Conservation (phyloP, 2,329 filamentous ascomycete species). For the Chaetomium sp. region DNA sequence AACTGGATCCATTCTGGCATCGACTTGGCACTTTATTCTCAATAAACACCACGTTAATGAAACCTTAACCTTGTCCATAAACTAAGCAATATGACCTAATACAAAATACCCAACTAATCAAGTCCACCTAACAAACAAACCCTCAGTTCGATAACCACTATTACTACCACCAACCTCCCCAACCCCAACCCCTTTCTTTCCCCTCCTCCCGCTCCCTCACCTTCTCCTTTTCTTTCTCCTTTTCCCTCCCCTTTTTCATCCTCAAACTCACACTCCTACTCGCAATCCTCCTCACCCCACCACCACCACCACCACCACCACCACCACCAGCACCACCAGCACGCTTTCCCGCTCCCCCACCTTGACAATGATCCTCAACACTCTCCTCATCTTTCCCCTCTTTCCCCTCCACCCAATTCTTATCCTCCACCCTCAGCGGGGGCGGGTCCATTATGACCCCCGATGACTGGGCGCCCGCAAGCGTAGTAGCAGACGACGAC, state of each 20-base stretch:
- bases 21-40: too few species aligned
- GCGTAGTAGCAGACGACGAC: too few species aligned
- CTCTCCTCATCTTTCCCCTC: neutral
- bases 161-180: constrained; percentile 18
- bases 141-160: neutral
- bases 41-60: too few species aligned
- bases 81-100: neutral
- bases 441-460: too few species aligned
- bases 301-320: neutral
- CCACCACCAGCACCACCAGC: neutral
- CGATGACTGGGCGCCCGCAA: too few species aligned
- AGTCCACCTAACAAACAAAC: neutral
- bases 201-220: constrained; percentile 7
- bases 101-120: neutral
- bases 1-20: too few species aligned
- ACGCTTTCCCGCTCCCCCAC: neutral
- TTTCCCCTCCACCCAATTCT: neutral
- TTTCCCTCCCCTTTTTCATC: constrained; percentile 11
- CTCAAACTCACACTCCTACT: neutral
- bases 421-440: too few species aligned
- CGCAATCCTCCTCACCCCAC: neutral
- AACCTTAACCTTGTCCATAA: too few species aligned
- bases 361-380: neutral
- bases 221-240: constrained; percentile 5
- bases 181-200: constrained; percentile 14